These are phyloP conservation scores for Sclerotinia trifoliorum DNA, from an alignment of 2,329 filamentous ascomycete species.

Conservation along the genomic window DNA sequence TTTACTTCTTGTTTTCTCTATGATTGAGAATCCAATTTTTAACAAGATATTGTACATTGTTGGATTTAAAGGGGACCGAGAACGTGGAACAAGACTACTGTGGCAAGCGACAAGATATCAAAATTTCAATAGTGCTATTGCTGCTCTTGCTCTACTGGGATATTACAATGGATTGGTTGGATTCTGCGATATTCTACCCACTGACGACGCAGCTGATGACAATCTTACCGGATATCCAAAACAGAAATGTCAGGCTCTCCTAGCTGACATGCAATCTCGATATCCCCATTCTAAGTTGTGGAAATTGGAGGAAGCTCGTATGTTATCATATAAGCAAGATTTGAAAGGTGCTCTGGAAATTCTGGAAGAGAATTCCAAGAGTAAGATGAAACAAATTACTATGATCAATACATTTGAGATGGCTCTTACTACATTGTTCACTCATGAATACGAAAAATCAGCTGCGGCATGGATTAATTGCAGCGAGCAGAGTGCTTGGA, in stretches of 20 bases:
- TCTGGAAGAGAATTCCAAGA: conserved; percentile 57
- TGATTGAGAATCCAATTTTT: conserved; percentile 82
- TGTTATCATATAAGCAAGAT: conserved; percentile 64
- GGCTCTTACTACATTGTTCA: conserved; percentile 73
- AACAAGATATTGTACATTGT: conserved; percentile 82
- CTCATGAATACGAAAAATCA: conserved; percentile 73
- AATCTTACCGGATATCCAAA: conserved; percentile 71
- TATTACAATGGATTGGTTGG: conserved; percentile 89
- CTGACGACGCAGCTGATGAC: conserved; percentile 52
- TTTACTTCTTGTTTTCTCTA: conserved; percentile 80
- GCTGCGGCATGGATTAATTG: conserved; percentile 72
- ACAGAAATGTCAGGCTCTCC: conserved; percentile 62
- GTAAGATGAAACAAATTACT: conserved; percentile 83
- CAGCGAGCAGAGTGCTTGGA: conserved; percentile 85
- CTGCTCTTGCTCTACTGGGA: conserved; percentile 74
- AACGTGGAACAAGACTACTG: conserved; percentile 77
- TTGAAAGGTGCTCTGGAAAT: conserved; percentile 67
- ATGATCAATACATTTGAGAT: conserved; percentile 85
- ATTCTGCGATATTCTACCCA: conserved; percentile 82
- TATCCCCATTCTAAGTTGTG: conserved; percentile 84
- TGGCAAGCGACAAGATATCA: conserved; percentile 85
- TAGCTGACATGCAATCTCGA: conserved; percentile 69
- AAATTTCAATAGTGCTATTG: conserved; percentile 91
- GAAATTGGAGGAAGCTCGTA: conserved; percentile 82
- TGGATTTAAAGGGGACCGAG: conserved; percentile 85